Evolutionary conservation across 805 yeast genomes (phyloP).

Genomic region (Citeromyces matritensis): DNA sequence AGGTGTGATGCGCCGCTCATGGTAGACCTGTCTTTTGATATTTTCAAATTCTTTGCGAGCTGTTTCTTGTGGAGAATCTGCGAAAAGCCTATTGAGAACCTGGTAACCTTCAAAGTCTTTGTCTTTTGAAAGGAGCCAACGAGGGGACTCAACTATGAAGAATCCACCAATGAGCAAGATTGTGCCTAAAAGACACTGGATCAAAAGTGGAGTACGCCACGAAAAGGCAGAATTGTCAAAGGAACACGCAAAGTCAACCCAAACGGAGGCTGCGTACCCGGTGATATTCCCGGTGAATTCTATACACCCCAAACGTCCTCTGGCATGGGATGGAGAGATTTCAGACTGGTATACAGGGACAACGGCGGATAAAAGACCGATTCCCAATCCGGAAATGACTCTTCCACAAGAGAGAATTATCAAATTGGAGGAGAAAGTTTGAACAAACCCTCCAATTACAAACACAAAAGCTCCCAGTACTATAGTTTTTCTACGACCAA

Average conservation of each 20-base stretch:
- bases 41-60: constrained; percentile 25
- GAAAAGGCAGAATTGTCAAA: constrained; percentile 43
- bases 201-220: constrained; percentile 69
- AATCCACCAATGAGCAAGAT: constrained; percentile 58
- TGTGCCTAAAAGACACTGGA: constrained; percentile 61
- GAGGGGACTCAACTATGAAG: constrained; percentile 72
- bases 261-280: constrained; percentile 72
- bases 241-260: constrained; percentile 75
- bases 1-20: constrained; percentile 21
- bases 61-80: constrained; percentile 9
- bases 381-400: constrained; percentile 72
- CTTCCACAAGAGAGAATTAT: constrained; percentile 56
- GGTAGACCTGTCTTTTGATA: constrained; percentile 25
- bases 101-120: constrained; percentile 37
- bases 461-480: constrained; percentile 62
- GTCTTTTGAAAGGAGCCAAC: constrained; percentile 75
- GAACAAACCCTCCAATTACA: constrained; percentile 62
- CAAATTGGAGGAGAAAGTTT: constrained; percentile 43
- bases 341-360: constrained; percentile 85
- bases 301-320: constrained; percentile 76
- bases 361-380: constrained; percentile 70
- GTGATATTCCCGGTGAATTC: constrained; percentile 78
- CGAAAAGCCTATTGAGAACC: constrained; percentile 18
- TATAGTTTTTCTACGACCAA: constrained; percentile 71
- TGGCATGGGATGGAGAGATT: constrained; percentile 72